phyloP scores from a whole-genome alignment of 768 basidiomycete species.

The Podaxis mareebaensis region DNA sequence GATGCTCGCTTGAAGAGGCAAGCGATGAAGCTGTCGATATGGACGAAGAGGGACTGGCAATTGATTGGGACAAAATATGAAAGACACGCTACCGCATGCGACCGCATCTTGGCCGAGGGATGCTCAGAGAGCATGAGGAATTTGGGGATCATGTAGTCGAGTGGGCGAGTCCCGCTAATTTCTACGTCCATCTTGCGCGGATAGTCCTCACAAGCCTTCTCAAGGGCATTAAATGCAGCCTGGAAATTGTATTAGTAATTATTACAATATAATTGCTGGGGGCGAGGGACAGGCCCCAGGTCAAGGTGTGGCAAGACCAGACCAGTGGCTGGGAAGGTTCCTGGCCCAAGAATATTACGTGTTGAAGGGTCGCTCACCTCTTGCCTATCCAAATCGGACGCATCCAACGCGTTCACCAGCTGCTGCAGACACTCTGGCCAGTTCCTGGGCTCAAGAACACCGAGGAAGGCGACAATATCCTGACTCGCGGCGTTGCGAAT shows the following conservation, averaged over 20 bases:
- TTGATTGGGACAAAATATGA: slow-evolving; percentile 90
- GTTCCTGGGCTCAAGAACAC: slow-evolving; percentile 83
- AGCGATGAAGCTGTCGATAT: slow-evolving; percentile 93
- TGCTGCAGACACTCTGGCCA: slow-evolving; percentile 95
- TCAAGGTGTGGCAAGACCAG: neutral
- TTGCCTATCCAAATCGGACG: slow-evolving; percentile 71
- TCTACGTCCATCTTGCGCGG: slow-evolving; percentile 94
- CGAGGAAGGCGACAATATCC: slow-evolving; percentile 88
- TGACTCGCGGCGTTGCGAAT: slow-evolving; percentile 94
- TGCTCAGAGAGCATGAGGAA: slow-evolving; percentile 90
- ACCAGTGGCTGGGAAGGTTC: neutral
- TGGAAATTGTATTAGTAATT: slow-evolving; percentile 26
- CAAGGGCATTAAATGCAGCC: slow-evolving; percentile 93
- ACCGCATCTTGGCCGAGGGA: slow-evolving; percentile 83
- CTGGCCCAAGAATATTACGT: slow-evolving; percentile 8
- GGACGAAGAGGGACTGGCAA: slow-evolving; percentile 83
- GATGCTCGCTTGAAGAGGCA: slow-evolving; percentile 94
- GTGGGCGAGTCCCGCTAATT: slow-evolving; percentile 87
- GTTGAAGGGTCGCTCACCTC: slow-evolving; percentile 61
- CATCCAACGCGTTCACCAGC: slow-evolving; percentile 79
- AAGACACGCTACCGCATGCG: slow-evolving; percentile 90
- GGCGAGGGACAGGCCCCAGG: neutral
- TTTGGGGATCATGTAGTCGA: slow-evolving; percentile 96
- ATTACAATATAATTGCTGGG: neutral
- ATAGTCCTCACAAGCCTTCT: slow-evolving; percentile 96